Evolutionary conservation across 2,329 filamentous ascomycete genomes (phyloP).

Genomic region (Verticillium isaacii): DNA sequence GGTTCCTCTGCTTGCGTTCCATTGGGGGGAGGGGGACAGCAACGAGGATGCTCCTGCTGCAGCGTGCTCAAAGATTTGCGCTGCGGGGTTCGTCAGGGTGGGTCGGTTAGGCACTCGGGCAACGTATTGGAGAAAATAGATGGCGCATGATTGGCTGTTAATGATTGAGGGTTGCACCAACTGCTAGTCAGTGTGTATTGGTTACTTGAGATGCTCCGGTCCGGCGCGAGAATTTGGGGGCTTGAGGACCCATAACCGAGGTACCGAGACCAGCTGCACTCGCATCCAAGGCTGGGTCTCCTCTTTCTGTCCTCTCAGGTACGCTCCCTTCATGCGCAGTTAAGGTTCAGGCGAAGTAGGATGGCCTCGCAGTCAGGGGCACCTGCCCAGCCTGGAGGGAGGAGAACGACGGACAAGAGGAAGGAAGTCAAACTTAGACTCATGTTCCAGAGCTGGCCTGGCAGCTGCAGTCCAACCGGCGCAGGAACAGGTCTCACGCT

Average conservation of each 20-base stretch:
- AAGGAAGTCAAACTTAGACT: background rate
- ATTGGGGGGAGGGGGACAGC: no score
- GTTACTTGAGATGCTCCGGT: background rate
- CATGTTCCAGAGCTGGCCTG: background rate
- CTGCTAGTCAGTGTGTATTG: background rate
- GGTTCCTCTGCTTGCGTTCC: no score
- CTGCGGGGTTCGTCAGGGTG: constrained; percentile 1
- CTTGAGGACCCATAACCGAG: background rate
- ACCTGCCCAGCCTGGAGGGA: no score
- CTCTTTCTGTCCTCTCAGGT: background rate
- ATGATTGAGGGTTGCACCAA: background rate
- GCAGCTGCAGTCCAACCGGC: background rate
- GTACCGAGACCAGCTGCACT: background rate
- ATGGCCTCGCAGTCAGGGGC: background rate
- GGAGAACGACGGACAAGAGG: no score
- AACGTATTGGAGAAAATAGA: background rate
- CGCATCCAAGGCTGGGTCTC: background rate
- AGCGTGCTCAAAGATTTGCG: constrained; percentile 2
- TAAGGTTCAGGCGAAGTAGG: background rate
- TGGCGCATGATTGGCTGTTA: background rate
- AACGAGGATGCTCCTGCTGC: no score
- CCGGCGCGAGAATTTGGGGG: background rate
- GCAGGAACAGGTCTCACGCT: background rate
- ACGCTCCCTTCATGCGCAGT: background rate
- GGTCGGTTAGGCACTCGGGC: background rate